Conservation (phyloP, 2,329 filamentous ascomycete genomes). For the Ascosphaera apis region DNA sequence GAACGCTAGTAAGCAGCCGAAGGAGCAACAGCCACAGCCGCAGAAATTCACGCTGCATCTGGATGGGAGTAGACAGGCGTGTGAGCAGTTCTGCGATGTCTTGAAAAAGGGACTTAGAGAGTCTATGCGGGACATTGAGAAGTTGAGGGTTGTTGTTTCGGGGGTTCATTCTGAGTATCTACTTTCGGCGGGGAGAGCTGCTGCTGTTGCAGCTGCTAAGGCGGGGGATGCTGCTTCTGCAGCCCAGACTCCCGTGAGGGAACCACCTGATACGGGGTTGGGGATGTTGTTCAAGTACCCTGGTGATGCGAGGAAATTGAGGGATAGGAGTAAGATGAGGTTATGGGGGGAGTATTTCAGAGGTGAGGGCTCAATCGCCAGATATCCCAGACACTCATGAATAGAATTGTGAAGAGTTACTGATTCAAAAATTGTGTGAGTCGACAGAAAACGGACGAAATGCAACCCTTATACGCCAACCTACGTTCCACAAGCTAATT, state of each 20-base stretch:
- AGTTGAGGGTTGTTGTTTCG: constrained; percentile 52
- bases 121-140: constrained; percentile 69
- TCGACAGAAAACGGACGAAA: constrained; percentile 77
- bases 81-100: constrained; percentile 88
- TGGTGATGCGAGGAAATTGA: constrained; percentile 77
- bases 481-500: constrained; percentile 94
- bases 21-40: constrained; percentile 27
- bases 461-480: constrained; percentile 74
- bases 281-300: constrained; percentile 88
- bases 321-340: constrained; percentile 91
- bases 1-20: constrained; percentile 19
- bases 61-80: constrained; percentile 66
- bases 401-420: too few species aligned
- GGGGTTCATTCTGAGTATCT: constrained; percentile 86
- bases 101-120: constrained; percentile 75
- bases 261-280: constrained; percentile 73
- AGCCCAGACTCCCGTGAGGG: constrained; percentile 15
- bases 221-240: constrained; percentile 29
- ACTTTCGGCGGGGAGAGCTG: too few species aligned
- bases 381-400: too few species aligned
- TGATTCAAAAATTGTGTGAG: too few species aligned
- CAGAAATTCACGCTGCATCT: constrained; percentile 86
- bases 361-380: constrained; percentile 15
- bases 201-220: constrained; percentile 15
- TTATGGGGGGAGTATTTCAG: constrained; percentile 91